These are phyloP conservation scores for Agastache rugosa DNA, from an alignment of 257 asterid species.

Conservation along the genomic window DNA sequence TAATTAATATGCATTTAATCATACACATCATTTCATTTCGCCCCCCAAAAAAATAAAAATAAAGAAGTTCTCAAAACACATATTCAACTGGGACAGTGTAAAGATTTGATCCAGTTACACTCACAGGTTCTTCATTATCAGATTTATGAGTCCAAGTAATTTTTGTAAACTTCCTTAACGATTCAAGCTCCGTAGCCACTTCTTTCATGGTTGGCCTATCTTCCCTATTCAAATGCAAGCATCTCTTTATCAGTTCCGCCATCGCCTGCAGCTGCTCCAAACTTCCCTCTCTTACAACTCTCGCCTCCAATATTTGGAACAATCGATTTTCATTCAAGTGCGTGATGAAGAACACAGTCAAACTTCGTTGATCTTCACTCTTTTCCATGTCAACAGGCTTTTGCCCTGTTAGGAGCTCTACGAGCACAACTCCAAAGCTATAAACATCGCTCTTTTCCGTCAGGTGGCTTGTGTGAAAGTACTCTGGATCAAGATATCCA, in stretches of 20 bases:
- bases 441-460: conserved; percentile 79
- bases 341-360: conserved; percentile 46
- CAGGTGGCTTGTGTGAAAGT: conserved; percentile 61
- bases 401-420: conserved; percentile 64
- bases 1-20: no score
- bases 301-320: conserved; percentile 62
- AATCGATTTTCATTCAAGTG: conserved; percentile 54
- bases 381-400: conserved; percentile 57
- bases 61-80: no score
- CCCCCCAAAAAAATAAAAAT: no score
- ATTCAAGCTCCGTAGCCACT: conserved; percentile 70
- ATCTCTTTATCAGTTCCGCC: conserved; percentile 58
- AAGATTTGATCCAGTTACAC: conserved; percentile 43
- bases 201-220: conserved; percentile 84
- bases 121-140: conserved; percentile 30
- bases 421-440: conserved; percentile 73
- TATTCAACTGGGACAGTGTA: conserved; percentile 45
- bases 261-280: conserved; percentile 54
- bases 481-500: conserved; percentile 78
- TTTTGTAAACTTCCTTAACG: conserved; percentile 41
- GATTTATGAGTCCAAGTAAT: conserved; percentile 57
- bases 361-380: conserved; percentile 49
- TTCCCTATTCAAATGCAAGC: conserved; percentile 51
- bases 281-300: conserved; percentile 65
- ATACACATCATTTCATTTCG: no score